phyloP scores from a whole-genome alignment of 2,329 filamentous ascomycete genomes.

The Sphaerulina vaccinii region DNA sequence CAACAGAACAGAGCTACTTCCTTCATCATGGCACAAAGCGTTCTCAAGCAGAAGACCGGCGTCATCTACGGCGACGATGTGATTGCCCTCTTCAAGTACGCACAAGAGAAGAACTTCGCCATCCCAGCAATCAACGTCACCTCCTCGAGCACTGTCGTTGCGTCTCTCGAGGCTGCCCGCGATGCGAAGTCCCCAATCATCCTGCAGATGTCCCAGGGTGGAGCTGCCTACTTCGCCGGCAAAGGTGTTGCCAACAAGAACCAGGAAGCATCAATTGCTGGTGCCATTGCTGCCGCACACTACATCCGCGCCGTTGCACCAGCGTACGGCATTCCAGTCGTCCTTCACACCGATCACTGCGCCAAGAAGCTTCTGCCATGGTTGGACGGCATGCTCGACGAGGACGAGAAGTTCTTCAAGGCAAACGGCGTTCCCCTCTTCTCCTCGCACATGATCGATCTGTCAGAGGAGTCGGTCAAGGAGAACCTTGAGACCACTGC shows the following conservation, averaged over 20 bases:
- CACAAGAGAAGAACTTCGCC: slow-evolving; percentile 81
- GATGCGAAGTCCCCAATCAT: slow-evolving; percentile 90
- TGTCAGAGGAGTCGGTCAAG: slow-evolving; percentile 86
- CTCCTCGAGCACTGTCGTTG: slow-evolving; percentile 82
- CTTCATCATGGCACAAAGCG: slow-evolving; percentile 31
- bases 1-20: too few species aligned
- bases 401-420: slow-evolving; percentile 95
- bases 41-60: slow-evolving; percentile 38
- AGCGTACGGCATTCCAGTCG: slow-evolving; percentile 81
- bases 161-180: slow-evolving; percentile 88
- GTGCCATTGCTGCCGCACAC: slow-evolving; percentile 84
- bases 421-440: slow-evolving; percentile 86
- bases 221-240: slow-evolving; percentile 63
- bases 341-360: slow-evolving; percentile 97
- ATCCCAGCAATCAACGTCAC: slow-evolving; percentile 79
- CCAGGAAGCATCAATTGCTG: slow-evolving; percentile 85
- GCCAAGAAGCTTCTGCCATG: slow-evolving; percentile 99
- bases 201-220: slow-evolving; percentile 90
- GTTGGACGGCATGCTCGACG: slow-evolving; percentile 93
- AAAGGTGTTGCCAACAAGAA: slow-evolving; percentile 76
- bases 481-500: slow-evolving; percentile 91
- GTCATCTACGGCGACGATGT: slow-evolving; percentile 40
- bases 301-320: slow-evolving; percentile 89
- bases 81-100: slow-evolving; percentile 76
- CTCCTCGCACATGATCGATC: slow-evolving; percentile 97